phyloP scores from a whole-genome alignment of 192 early-diverging fungal species.

The Lobosporangium transversale region DNA sequence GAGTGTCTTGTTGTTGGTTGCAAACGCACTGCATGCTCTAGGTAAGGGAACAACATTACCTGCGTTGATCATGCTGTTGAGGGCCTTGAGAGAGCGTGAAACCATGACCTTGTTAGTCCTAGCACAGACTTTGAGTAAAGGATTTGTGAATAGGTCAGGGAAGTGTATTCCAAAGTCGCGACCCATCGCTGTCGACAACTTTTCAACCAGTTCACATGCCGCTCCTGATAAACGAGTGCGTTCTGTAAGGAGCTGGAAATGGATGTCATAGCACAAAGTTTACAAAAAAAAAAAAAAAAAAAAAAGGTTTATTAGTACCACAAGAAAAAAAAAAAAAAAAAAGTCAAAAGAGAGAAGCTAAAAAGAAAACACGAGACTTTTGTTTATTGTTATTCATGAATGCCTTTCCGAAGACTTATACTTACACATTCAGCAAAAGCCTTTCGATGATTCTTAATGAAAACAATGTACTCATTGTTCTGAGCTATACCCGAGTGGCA shows the following conservation, averaged over 20 bases:
- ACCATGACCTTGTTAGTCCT: slow-evolving; percentile 84
- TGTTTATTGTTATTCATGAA: too few relatives aligned
- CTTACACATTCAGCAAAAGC: slow-evolving; percentile 37
- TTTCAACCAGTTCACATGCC: slow-evolving; percentile 71
- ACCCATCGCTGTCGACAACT: slow-evolving; percentile 67
- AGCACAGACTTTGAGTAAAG: slow-evolving; percentile 70
- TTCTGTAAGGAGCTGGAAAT: slow-evolving; percentile 72
- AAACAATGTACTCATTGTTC: slow-evolving; percentile 36
- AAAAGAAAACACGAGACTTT: too few relatives aligned
- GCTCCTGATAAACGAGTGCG: slow-evolving; percentile 79
- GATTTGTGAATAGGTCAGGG: slow-evolving; percentile 67
- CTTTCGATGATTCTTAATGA: slow-evolving; percentile 50
- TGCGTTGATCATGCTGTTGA: slow-evolving; percentile 71
- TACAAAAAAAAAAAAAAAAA: not conserved
- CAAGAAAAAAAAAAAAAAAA: not conserved
- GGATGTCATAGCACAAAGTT: not conserved
- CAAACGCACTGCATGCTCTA: slow-evolving; percentile 62
- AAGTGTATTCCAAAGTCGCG: slow-evolving; percentile 67
- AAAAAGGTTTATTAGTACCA: not conserved
- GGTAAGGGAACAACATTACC: slow-evolving; percentile 63
- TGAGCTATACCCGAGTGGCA: slow-evolving; percentile 34
- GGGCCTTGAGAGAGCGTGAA: slow-evolving; percentile 65
- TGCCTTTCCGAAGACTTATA: too few relatives aligned
- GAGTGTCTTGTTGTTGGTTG: slow-evolving; percentile 70
- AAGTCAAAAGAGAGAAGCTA: too few relatives aligned